Conservation (phyloP, 257 asterid species). For the Nicotiana otophora region DNA sequence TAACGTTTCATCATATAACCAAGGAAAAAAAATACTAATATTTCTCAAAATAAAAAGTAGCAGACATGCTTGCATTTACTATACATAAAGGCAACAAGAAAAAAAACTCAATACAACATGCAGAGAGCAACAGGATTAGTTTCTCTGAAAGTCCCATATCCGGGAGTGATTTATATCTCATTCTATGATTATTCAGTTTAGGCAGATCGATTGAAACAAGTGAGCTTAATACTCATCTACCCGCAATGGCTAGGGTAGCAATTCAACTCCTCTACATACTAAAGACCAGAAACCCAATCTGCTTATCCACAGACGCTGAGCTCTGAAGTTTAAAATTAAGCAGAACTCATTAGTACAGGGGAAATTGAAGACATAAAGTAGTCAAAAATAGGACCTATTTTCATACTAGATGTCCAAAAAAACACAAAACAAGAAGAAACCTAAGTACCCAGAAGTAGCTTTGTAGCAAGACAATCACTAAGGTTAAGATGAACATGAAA, state of each 20-base stretch:
- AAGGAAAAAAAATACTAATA: background rate
- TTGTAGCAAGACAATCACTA: background rate
- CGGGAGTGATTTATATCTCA: background rate
- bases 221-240: background rate
- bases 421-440: background rate
- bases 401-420: background rate
- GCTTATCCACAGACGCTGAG: background rate
- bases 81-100: background rate
- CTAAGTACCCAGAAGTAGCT: background rate
- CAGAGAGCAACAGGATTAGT: background rate
- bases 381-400: background rate
- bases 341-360: background rate
- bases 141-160: background rate
- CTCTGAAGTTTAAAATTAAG: background rate
- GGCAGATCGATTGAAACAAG: background rate
- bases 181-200: background rate
- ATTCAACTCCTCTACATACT: background rate
- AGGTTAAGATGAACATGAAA: background rate
- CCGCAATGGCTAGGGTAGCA: conserved; percentile 1
- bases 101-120: background rate
- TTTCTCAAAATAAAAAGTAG: background rate
- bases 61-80: background rate
- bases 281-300: background rate
- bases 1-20: background rate
- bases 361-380: background rate